phyloP scores from a whole-genome alignment of 139 green algal genomes.

The Monoraphidium neglectum region DNA sequence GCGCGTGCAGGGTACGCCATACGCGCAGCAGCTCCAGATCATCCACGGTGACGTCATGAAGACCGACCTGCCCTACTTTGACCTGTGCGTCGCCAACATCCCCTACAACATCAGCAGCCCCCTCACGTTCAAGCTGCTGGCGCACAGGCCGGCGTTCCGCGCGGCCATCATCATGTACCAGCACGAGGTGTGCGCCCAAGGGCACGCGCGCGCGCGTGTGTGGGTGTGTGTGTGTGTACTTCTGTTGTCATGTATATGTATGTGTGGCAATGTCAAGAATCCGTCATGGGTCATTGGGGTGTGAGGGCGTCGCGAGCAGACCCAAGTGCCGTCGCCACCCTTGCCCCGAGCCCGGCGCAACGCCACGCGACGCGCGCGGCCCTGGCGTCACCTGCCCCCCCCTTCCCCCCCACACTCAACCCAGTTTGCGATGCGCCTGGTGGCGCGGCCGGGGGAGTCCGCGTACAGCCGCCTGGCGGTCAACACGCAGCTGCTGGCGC shows the following conservation, averaged over 20 bases:
- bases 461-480: conserved; percentile 91
- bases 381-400: too few relatives aligned
- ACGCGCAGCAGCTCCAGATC: conserved; percentile 74
- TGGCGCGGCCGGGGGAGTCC: conserved; percentile 84
- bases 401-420: too few relatives aligned
- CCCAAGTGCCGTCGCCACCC: too few relatives aligned
- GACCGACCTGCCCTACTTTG: conserved; percentile 97
- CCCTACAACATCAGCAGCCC: conserved; percentile 99
- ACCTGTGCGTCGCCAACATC: conserved; percentile 99
- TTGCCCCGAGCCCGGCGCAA: too few relatives aligned
- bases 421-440: conserved; percentile 96
- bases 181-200: too few relatives aligned
- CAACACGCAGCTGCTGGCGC: conserved; percentile 97
- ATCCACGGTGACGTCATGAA: conserved; percentile 96
- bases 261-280: too few relatives aligned
- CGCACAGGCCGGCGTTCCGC: conserved; percentile 82
- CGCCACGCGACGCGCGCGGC: too few relatives aligned
- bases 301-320: too few relatives aligned
- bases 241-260: too few relatives aligned
- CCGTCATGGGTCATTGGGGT: too few relatives aligned
- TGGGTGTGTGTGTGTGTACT: too few relatives aligned
- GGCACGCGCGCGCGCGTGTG: too few relatives aligned
- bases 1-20: conserved; percentile 88
- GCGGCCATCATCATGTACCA: conserved; percentile 99
- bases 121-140: conserved; percentile 98